These are phyloP conservation scores for Paraurostyla sp. DNA, from an alignment of 73 alveolate species.

Conservation along the genomic window DNA sequence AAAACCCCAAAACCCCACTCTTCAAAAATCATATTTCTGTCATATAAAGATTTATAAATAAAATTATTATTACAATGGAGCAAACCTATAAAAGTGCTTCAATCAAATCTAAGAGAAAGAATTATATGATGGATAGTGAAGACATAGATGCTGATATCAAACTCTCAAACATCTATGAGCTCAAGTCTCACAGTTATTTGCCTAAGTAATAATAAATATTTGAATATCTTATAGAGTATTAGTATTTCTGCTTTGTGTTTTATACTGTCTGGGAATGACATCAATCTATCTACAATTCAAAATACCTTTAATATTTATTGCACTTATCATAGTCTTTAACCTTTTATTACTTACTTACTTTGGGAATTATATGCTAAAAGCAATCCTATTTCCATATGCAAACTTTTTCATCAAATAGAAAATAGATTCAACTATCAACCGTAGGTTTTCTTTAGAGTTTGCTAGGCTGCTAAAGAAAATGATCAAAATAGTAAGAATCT, in stretches of 20 bases:
- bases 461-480: neutral
- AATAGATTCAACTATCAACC: constrained; percentile 10
- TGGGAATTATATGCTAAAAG: constrained; percentile 41
- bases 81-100: too few species aligned
- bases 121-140: too few species aligned
- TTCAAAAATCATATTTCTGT: too few species aligned
- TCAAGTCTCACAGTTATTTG: constrained; percentile 13
- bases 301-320: constrained; percentile 7
- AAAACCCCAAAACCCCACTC: too few species aligned
- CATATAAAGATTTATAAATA: too few species aligned
- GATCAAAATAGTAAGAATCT: constrained; percentile 1
- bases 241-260: neutral
- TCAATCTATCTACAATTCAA: neutral
- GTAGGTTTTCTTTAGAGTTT: constrained; percentile 21
- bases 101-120: too few species aligned
- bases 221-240: neutral
- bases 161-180: neutral
- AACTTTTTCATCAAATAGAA: constrained; percentile 29
- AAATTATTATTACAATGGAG: too few species aligned
- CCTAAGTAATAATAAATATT: neutral
- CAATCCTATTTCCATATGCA: constrained; percentile 46
- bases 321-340: neutral
- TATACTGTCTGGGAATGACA: neutral
- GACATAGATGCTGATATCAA: neutral
- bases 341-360: neutral